Percentiles rank a stretch among this genome's conserved stretches.
Conservation (phyloP, 305 asterid genomes). For the Solanum chacoense region DNA sequence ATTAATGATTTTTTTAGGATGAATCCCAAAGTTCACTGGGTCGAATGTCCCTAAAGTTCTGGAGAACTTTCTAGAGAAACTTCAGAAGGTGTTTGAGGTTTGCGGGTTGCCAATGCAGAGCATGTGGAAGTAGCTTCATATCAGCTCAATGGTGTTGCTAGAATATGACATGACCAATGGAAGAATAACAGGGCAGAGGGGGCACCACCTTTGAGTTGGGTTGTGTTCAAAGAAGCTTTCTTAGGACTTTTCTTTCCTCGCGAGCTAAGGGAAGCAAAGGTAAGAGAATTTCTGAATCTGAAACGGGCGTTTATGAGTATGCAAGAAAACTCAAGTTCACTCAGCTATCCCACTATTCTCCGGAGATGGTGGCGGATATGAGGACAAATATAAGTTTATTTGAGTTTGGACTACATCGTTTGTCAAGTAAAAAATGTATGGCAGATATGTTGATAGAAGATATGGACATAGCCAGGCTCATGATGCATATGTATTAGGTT, state of each 20-base stretch:
- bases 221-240: not conserved
- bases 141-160: not conserved
- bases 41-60: not conserved
- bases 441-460: too few relatives aligned
- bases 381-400: not conserved
- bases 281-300: not conserved
- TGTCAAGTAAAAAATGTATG: not conserved
- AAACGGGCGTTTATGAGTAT: not conserved
- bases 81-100: not conserved
- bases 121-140: not conserved
- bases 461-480: not conserved
- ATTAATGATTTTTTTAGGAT: not conserved
- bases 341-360: not conserved
- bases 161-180: not conserved
- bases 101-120: not conserved
- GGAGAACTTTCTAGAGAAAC: not conserved
- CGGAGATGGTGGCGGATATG: not conserved
- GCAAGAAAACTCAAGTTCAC: not conserved
- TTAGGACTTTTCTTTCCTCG: not conserved
- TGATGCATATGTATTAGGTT: not conserved
- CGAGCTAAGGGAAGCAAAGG: not conserved
- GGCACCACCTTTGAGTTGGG: not conserved
- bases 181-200: not conserved
- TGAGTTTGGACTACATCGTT: not conserved
- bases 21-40: not conserved